These are phyloP conservation scores for Aquilaria malaccensis DNA, from an alignment of 345 rosid species.

Conservation along the genomic window DNA sequence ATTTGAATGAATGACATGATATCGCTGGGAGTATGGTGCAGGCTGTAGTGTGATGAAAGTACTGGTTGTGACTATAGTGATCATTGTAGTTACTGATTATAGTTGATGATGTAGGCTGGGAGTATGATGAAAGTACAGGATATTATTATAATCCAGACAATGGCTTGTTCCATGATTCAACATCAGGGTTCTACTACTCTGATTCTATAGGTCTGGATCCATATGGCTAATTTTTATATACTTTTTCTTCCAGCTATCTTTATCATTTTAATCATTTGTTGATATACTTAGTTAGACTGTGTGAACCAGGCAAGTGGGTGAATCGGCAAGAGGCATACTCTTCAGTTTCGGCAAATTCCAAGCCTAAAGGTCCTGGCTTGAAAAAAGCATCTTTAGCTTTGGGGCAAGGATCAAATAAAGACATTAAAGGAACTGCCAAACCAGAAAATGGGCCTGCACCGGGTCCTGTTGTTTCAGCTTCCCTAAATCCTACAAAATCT, in stretches of 20 bases:
- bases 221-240: neutral
- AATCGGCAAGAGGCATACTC: conserved; percentile 77
- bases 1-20: too few relatives aligned
- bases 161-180: conserved; percentile 67
- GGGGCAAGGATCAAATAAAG: conserved; percentile 21
- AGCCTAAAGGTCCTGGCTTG: conserved; percentile 26
- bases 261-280: conserved; percentile 9
- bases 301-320: conserved; percentile 82
- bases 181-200: conserved; percentile 81
- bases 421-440: conserved; percentile 24
- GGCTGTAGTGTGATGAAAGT: neutral
- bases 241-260: neutral
- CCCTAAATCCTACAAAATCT: conserved; percentile 55
- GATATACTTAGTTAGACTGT: conserved; percentile 14
- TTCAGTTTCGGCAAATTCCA: conserved; percentile 30
- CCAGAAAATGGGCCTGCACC: conserved; percentile 34
- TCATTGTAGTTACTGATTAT: conserved; percentile 4
- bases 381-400: conserved; percentile 30
- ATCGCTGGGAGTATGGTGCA: too few relatives aligned
- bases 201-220: conserved; percentile 60
- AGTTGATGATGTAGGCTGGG: conserved; percentile 62
- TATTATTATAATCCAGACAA: conserved; percentile 54
- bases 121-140: conserved; percentile 52
- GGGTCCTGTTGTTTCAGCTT: conserved; percentile 56
- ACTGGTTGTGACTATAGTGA: conserved; percentile 29